These are phyloP conservation scores for Bipolaris cookei DNA, from an alignment of 2,329 filamentous ascomycete genomes.

Conservation along the genomic window DNA sequence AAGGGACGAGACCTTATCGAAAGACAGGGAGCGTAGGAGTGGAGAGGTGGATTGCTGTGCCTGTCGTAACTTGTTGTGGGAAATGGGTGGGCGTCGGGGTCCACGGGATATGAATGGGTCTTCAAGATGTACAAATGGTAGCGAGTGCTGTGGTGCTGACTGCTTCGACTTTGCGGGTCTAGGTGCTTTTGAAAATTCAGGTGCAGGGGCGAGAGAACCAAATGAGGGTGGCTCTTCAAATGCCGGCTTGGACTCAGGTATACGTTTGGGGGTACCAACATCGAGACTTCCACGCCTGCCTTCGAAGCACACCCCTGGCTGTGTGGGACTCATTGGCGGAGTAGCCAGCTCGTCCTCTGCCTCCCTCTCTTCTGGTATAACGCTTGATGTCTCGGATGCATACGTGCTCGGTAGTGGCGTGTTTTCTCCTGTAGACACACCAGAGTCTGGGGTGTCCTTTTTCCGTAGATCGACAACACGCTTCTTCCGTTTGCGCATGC, in stretches of 20 bases:
- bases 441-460: slow-evolving; percentile 57
- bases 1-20: slow-evolving; percentile 39
- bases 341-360: slow-evolving; percentile 41
- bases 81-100: slow-evolving; percentile 38
- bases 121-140: slow-evolving; percentile 13
- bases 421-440: slow-evolving; percentile 59
- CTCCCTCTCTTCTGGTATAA: slow-evolving; percentile 44
- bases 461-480: slow-evolving; percentile 81
- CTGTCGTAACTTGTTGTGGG: slow-evolving; percentile 38
- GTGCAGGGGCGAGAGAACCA: slow-evolving; percentile 36
- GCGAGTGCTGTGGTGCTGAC: slow-evolving; percentile 5
- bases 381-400: slow-evolving; percentile 62
- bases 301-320: slow-evolving; percentile 33
- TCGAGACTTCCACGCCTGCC: slow-evolving; percentile 34
- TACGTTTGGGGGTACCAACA: slow-evolving; percentile 32
- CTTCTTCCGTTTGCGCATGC: slow-evolving; percentile 79
- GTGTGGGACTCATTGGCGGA: slow-evolving; percentile 40
- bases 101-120: slow-evolving; percentile 20
- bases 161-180: slow-evolving; percentile 32
- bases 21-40: slow-evolving; percentile 45
- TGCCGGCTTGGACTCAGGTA: slow-evolving; percentile 22
- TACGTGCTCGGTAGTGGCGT: slow-evolving; percentile 60
- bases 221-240: slow-evolving; percentile 23
- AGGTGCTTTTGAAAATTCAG: slow-evolving; percentile 34
- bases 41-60: slow-evolving; percentile 45